Evolutionary conservation across 257 asterid genomes (phyloP), one percentile per base, ranked within the genome.

Genomic region (Verbena officinalis): DNA sequence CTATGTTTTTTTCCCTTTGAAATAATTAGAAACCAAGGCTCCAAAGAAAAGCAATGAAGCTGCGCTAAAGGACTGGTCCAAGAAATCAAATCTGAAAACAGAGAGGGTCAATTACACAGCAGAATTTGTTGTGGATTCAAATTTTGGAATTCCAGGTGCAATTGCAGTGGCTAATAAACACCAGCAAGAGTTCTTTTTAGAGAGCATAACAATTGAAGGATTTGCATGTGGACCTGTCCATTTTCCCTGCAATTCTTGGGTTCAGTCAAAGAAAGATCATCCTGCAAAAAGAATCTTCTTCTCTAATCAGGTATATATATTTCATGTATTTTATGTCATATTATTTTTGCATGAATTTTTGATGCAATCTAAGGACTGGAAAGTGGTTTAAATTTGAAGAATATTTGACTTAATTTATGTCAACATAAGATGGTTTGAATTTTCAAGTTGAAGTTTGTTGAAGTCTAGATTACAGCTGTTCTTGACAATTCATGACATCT

Each of bases 211-310:
- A 2, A 58, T 94, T n/a, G 95, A 94, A 65, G 99, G 96, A 1
- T 88, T 93, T 75, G 86, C 89, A 45, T 79, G 86, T 68, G 99
- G 99, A 9, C 88, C 96, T 2, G 80, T 90, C 20, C 95, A 90
- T 63, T 94, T 94, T 42, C 88, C 99, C 71, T 86, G 97, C 72
- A 80, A 86, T 63, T 90, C 97, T 17, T 90, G 96, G 97, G 96
- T 94, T 38, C 99, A 90, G 66, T 74, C 96, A 62, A 70, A 50
- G 67, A 93, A 80, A 72, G 78, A 85, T 74, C 89, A 85, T 65
- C 94, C 92, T 60, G 88, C 80, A 5, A 81, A 79, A 58, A 88
- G 96, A 62, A 55, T 94, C 24, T 90, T 94, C 86, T 94, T 90
- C 74, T 80, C 93, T 52, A 94, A 94, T 78, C 86, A 93, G 97